Percentiles rank a stretch among this genome's conserved stretches.
Evolutionary conservation across 106 monocot species (phyloP).

Genomic region (Phalaenopsis aphrodite): DNA sequence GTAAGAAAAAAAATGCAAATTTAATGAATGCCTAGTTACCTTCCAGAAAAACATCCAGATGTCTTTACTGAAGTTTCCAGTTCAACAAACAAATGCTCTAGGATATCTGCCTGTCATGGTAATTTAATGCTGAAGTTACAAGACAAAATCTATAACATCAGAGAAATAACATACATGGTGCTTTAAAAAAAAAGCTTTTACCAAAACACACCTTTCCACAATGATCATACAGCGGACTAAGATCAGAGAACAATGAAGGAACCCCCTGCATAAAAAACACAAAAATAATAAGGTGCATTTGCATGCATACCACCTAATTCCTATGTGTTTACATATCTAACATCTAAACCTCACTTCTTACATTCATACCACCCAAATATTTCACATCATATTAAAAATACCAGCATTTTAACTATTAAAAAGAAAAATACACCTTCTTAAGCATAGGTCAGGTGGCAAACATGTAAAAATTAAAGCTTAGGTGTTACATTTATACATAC

Average conservation of each 20-base stretch:
- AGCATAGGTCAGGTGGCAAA: too few species aligned
- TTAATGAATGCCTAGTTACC: constrained; percentile 32
- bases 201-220: constrained; percentile 54
- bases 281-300: not conserved
- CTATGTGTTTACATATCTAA: too few species aligned
- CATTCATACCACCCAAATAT: too few species aligned
- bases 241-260: constrained; percentile 94
- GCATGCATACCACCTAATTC: too few species aligned
- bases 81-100: constrained; percentile 71
- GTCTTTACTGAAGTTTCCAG: constrained; percentile 68
- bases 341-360: too few species aligned
- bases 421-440: too few species aligned
- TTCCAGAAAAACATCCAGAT: constrained; percentile 65
- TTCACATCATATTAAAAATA: not conserved
- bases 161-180: not conserved
- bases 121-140: constrained; percentile 4
- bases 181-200: not conserved
- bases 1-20: constrained; percentile 1
- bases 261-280: constrained; percentile 51
- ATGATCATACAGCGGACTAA: constrained; percentile 80
- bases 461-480: too few species aligned
- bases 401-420: too few species aligned
- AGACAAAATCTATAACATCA: not conserved
- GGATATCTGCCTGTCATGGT: constrained; percentile 52
- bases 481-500: too few species aligned